Conservation (phyloP, 2,329 filamentous ascomycete genomes). For the Hymenoscyphus salicellus region DNA sequence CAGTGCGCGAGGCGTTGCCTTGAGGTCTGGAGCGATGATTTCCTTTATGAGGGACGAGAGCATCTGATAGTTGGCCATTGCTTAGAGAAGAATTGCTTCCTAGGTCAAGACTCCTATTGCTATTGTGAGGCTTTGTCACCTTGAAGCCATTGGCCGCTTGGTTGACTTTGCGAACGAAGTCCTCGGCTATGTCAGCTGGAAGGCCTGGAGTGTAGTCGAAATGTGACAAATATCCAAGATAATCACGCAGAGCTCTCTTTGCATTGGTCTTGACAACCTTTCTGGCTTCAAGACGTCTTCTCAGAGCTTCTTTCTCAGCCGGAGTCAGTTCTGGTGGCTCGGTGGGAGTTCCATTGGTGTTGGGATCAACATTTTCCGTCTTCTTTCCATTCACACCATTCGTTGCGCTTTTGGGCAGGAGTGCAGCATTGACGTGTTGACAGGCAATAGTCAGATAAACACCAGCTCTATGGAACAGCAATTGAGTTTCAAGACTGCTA, state of each 20-base stretch:
- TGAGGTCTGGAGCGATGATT: constrained; percentile 33
- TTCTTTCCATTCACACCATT: constrained; percentile 27
- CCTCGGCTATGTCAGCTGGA: constrained; percentile 38
- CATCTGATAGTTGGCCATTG: constrained; percentile 39
- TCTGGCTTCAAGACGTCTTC: constrained; percentile 54
- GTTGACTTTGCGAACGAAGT: constrained; percentile 57
- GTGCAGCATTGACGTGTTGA: constrained; percentile 56
- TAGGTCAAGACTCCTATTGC: constrained; percentile 28
- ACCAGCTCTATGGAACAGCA: constrained; percentile 72
- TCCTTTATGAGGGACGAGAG: constrained; percentile 44
- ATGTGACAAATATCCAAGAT: constrained; percentile 65
- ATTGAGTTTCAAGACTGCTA: constrained; percentile 68
- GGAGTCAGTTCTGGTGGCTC: constrained; percentile 36
- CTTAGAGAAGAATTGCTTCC: constrained; percentile 35
- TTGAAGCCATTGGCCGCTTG: constrained; percentile 49
- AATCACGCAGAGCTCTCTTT: constrained; percentile 73
- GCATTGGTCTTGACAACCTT: constrained; percentile 71
- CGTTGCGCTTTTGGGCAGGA: constrained; percentile 37
- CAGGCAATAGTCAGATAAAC: constrained; percentile 71
- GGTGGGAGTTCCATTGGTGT: constrained; percentile 15
- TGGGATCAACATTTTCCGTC: constrained; percentile 24
- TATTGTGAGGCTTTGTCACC: constrained; percentile 39
- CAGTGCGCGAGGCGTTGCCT: constrained; percentile 26
- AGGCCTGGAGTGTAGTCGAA: constrained; percentile 71
- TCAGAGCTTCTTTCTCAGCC: constrained; percentile 45